Evolutionary conservation across 2,329 filamentous ascomycete genomes (phyloP).

Genomic region (Thielaviopsis ethacetica): DNA sequence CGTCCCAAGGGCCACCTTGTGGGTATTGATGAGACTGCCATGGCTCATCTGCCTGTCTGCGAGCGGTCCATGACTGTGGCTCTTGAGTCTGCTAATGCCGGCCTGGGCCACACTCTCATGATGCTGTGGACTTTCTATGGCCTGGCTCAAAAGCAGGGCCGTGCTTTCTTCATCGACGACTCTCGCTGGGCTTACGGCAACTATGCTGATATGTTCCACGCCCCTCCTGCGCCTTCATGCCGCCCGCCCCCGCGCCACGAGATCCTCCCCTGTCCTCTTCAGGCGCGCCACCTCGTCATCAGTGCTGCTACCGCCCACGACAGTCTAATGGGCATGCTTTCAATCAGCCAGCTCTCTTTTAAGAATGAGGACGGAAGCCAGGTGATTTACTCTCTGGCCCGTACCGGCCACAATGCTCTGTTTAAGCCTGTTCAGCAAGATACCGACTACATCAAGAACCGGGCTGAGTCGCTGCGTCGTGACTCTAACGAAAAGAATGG

Average conservation of each 20-base stretch:
- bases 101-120: constrained; percentile 61
- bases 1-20: constrained; percentile 26
- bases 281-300: constrained; percentile 58
- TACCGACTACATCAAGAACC: constrained; percentile 42
- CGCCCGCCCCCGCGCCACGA: constrained; percentile 56
- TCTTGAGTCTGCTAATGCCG: constrained; percentile 55
- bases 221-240: constrained; percentile 49
- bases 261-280: constrained; percentile 64
- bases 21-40: constrained; percentile 27
- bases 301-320: constrained; percentile 50
- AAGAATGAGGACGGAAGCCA: constrained; percentile 31
- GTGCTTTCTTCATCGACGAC: constrained; percentile 75
- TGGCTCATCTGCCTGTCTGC: constrained; percentile 41
- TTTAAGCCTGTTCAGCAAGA: constrained; percentile 56
- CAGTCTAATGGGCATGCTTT: constrained; percentile 29
- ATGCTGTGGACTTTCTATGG: constrained; percentile 74
- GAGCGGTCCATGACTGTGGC: constrained; percentile 60
- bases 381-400: constrained; percentile 51
- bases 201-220: constrained; percentile 55
- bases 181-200: constrained; percentile 67
- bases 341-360: constrained; percentile 17
- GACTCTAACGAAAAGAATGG: constrained; percentile 27
- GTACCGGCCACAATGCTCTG: constrained; percentile 54
- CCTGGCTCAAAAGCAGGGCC: constrained; percentile 54
- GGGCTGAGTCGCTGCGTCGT: constrained; percentile 23